Evolutionary conservation across 768 basidiomycete genomes (phyloP), one percentile per base, ranked within the genome.

Genomic region (Rhodotorula paludigena): DNA sequence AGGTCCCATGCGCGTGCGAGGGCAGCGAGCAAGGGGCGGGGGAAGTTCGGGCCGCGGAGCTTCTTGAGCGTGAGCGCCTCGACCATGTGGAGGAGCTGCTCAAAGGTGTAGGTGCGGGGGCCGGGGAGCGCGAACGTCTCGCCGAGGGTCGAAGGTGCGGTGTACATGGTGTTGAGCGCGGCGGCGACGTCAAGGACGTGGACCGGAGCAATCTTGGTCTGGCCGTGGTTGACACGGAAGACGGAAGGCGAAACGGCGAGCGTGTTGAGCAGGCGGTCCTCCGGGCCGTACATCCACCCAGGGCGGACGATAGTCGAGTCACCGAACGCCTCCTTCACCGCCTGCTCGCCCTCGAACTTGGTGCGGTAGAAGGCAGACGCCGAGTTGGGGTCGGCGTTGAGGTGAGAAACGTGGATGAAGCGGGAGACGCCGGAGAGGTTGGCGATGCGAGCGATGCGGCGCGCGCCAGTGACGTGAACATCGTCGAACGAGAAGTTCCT

Each of bases 101-200:
- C 87, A 78, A 87, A 85, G 35, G 89, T 89, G 78, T 93, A 82
- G 44, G 88, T 86, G 39, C 86, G 88, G 0, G 94, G 93, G 5
- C 96, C 96, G 52, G 93, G 90, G 54, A 99, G 86, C 60, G 85
- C 84, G 74, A 92, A 79, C 14, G 86, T 90, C 23, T 77, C 71
- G 39, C 85, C 83, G 58, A 76, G 71, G 1, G 80, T 77, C 48
- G 87, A 79, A 30, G 85, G 75, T 57, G 85, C 85, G 48, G 86
- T 83, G 52, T 83, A 81, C 79, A 89, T 84, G 68, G 90, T 79
- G 80, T 90, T 89, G 61, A 98, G 83, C 10, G 86, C 93, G 78
- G 93, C 88, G 16, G 96, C 94, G 63, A 98, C 90, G 76, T 99
- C 93, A 75, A 93, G 79, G 32, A 96, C 90, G 83, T 97, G 92